Evolutionary conservation across 2,329 filamentous ascomycete species (phyloP).

Genomic region (Colletotrichum camelliae): DNA sequence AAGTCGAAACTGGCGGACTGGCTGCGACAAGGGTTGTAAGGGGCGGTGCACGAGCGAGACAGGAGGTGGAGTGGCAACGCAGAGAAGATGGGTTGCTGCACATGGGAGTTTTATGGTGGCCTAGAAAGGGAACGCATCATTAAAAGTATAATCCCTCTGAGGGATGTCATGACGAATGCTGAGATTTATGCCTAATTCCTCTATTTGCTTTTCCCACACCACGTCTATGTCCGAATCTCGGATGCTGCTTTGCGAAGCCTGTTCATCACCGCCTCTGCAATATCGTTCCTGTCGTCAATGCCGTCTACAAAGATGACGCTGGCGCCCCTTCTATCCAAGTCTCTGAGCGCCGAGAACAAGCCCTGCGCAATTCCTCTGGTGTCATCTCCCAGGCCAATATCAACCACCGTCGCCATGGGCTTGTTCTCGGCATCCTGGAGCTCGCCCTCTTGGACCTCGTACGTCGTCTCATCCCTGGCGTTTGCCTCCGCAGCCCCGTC

Average conservation of each 20-base stretch:
- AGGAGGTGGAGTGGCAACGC: background rate
- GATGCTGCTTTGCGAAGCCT: conserved; percentile 79
- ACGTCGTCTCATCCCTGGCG: conserved; percentile 35
- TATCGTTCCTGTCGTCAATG: conserved; percentile 78
- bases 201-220: background rate
- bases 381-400: conserved; percentile 75
- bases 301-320: conserved; percentile 92
- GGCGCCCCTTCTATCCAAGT: conserved; percentile 80
- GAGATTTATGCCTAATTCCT: conserved; percentile 22
- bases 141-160: conserved; percentile 17
- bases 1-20: conserved; percentile 91
- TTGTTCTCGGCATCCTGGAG: conserved; percentile 38
- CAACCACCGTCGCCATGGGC: conserved; percentile 56
- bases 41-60: background rate
- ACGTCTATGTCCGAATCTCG: conserved; percentile 56
- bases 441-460: conserved; percentile 46
- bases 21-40: conserved; percentile 81
- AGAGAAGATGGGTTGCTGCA: background rate
- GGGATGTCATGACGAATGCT: conserved; percentile 22
- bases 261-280: conserved; percentile 89
- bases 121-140: conserved; percentile 22
- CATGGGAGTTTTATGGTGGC: conserved; percentile 23
- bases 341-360: conserved; percentile 85
- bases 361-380: conserved; percentile 81
- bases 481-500: conserved; percentile 25